phyloP scores from a whole-genome alignment of 2,329 filamentous ascomycete species.

The Fusarium luffae region DNA sequence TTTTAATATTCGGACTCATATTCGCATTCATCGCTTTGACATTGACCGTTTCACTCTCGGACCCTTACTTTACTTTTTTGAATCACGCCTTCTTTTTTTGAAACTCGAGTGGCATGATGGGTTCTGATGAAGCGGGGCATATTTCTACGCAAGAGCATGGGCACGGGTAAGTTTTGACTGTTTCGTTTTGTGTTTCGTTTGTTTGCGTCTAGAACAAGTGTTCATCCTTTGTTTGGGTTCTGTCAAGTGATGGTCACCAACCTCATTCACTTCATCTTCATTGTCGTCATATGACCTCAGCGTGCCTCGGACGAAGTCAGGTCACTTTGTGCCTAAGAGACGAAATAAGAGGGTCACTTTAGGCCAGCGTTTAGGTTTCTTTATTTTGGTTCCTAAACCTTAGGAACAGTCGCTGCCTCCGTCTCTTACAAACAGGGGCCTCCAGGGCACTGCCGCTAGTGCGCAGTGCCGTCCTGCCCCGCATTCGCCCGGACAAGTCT shows the following conservation, averaged over 20 bases:
- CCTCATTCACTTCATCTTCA: background rate
- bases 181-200: conserved; percentile 28
- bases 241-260: background rate
- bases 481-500: conserved; percentile 10
- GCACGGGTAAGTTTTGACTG: conserved; percentile 14
- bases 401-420: background rate
- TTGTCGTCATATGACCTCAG: conserved; percentile 27
- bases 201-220: conserved; percentile 8
- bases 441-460: conserved; percentile 27
- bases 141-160: conserved; percentile 35
- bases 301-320: background rate
- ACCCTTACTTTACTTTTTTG: background rate
- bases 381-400: background rate
- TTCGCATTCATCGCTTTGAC: background rate
- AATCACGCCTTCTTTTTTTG: conserved; percentile 15
- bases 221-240: background rate
- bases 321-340: background rate
- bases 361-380: background rate
- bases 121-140: conserved; percentile 38
- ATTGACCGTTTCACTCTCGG: conserved; percentile 12
- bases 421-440: conserved; percentile 25
- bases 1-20: background rate
- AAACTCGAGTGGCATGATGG: conserved; percentile 42
- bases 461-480: conserved; percentile 27
- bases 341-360: background rate